phyloP scores from a whole-genome alignment of 2,329 filamentous ascomycete species.

The Hypoxylon sp. region DNA sequence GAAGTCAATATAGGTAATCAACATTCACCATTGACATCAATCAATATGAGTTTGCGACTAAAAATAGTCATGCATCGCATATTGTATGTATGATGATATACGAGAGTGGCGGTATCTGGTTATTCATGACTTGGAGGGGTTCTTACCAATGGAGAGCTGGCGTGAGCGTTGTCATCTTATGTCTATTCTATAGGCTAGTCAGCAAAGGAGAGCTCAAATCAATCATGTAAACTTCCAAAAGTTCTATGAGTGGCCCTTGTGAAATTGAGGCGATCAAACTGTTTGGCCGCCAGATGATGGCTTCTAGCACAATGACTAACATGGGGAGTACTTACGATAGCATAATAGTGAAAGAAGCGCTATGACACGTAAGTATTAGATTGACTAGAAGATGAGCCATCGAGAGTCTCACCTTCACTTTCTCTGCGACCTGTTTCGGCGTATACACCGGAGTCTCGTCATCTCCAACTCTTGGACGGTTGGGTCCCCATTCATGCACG shows the following conservation, averaged over 20 bases:
- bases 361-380: not conserved
- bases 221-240: not conserved
- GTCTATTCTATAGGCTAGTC: conserved; percentile 63
- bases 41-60: too few species aligned
- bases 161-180: conserved; percentile 76
- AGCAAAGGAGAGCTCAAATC: not conserved
- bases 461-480: conserved; percentile 49
- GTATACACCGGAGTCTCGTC: conserved; percentile 54
- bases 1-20: not conserved
- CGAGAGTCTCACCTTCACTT: conserved; percentile 51
- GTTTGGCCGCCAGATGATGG: not conserved
- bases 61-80: too few species aligned
- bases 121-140: not conserved
- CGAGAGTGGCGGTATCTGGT: not conserved
- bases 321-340: conserved; percentile 10
- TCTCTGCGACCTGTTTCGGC: conserved; percentile 63
- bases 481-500: conserved; percentile 62
- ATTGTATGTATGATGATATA: not conserved
- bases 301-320: not conserved
- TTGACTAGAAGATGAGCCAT: not conserved
- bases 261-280: not conserved
- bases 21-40: not conserved
- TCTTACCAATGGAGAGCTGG: conserved; percentile 65
- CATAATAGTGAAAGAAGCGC: conserved; percentile 68
- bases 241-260: not conserved